phyloP scores from a whole-genome alignment of 257 asterid species.

The Plectranthus barbatus region DNA sequence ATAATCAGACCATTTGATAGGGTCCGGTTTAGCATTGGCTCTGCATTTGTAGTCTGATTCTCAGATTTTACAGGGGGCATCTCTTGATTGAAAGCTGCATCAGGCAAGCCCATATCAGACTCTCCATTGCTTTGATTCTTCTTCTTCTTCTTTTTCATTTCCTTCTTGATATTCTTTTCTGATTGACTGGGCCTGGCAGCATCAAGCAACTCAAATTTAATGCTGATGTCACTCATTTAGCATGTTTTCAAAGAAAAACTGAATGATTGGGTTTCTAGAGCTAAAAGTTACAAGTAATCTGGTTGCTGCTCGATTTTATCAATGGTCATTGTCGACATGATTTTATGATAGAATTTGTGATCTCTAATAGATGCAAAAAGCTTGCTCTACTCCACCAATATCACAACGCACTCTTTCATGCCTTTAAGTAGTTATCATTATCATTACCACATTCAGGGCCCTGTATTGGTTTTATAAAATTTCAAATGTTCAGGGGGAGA shows the following conservation, averaged over 20 bases:
- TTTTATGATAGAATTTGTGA: not conserved
- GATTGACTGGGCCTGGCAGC: conserved; percentile 25
- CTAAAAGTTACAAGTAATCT: not conserved
- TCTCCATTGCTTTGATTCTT: conserved; percentile 25
- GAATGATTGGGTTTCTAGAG: not conserved
- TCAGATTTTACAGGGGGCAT: conserved; percentile 17
- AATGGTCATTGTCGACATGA: not conserved
- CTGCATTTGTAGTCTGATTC: conserved; percentile 17
- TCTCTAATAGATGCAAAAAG: not conserved
- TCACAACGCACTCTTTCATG: not conserved
- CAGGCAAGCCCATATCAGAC: conserved; percentile 14
- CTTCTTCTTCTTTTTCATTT: conserved; percentile 33
- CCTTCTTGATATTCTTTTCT: conserved; percentile 42
- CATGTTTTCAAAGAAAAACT: not conserved
- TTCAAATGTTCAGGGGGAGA: not conserved
- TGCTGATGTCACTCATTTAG: conserved; percentile 17
- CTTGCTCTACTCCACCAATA: not conserved
- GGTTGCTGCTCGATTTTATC: not conserved
- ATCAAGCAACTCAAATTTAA: conserved; percentile 15
- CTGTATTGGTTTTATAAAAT: not conserved
- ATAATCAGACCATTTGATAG: conserved; percentile 72
- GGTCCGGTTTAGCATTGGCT: conserved; percentile 33
- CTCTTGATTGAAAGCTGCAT: conserved; percentile 25
- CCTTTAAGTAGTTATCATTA: not conserved
- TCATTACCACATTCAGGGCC: not conserved